phyloP scores from a whole-genome alignment of 148 eudicot species.

The Rhododendron simsii region DNA sequence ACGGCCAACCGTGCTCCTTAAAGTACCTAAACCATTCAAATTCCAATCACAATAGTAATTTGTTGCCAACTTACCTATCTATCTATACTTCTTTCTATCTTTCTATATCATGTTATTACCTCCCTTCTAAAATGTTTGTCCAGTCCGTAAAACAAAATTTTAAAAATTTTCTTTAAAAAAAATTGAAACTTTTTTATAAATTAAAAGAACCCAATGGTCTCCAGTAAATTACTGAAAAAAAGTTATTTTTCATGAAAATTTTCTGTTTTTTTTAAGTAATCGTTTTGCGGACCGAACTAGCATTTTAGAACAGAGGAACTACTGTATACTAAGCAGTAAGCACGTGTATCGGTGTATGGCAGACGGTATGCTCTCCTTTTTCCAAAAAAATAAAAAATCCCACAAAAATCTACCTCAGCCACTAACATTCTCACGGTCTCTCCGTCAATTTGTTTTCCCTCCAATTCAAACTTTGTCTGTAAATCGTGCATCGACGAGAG shows the following conservation, averaged over 20 bases:
- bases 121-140: neutral
- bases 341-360: neutral
- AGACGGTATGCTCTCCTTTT: neutral
- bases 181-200: no score
- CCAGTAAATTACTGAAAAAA: neutral
- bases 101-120: neutral
- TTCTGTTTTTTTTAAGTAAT: no score
- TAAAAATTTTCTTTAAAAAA: neutral
- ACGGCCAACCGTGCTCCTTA: constrained; percentile 96
- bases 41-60: neutral
- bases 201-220: neutral
- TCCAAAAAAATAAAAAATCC: neutral
- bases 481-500: neutral
- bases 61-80: no score
- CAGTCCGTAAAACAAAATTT: no score
- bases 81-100: neutral
- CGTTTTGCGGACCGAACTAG: neutral
- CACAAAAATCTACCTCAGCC: neutral
- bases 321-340: neutral
- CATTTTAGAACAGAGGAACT: no score
- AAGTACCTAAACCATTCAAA: constrained; percentile 58
- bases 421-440: neutral
- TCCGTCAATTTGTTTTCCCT: neutral
- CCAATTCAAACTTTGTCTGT: neutral
- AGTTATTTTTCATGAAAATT: no score